phyloP scores from a whole-genome alignment of 768 basidiomycete species.

The Naganishia onofrii region DNA sequence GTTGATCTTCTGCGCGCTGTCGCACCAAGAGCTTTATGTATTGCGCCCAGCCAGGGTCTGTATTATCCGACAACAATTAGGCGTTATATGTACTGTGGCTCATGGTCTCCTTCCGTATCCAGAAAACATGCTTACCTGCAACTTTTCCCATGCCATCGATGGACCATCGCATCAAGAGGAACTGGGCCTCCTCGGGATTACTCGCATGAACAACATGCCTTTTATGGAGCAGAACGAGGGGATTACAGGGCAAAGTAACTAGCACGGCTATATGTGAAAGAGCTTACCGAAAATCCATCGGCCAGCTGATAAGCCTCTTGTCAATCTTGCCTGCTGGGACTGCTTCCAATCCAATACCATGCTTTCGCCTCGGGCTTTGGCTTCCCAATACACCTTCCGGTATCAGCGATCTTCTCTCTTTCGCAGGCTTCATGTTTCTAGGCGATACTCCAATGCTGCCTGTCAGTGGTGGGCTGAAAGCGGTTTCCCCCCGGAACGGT shows the following conservation, averaged over 20 bases:
- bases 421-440: background rate
- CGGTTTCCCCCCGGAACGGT: background rate
- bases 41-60: slow-evolving; percentile 51
- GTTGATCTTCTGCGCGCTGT: slow-evolving; percentile 49
- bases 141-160: slow-evolving; percentile 50
- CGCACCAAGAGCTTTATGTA: slow-evolving; percentile 49
- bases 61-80: background rate
- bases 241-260: no score
- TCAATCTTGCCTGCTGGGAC: slow-evolving; percentile 39
- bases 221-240: no score
- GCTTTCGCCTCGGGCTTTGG: no score
- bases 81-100: no score
- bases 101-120: no score
- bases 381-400: background rate
- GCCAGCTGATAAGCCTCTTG: slow-evolving; percentile 45
- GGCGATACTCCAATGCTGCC: background rate
- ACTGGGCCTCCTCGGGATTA: slow-evolving; percentile 48
- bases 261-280: no score
- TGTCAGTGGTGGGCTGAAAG: background rate
- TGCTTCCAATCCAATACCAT: background rate
- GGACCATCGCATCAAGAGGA: slow-evolving; percentile 49
- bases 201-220: slow-evolving; percentile 50
- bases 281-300: slow-evolving; percentile 49
- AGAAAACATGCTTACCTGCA: slow-evolving; percentile 43
- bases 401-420: background rate